Conservation (phyloP, 2,329 filamentous ascomycete species). For the Epichloe amarillans region DNA sequence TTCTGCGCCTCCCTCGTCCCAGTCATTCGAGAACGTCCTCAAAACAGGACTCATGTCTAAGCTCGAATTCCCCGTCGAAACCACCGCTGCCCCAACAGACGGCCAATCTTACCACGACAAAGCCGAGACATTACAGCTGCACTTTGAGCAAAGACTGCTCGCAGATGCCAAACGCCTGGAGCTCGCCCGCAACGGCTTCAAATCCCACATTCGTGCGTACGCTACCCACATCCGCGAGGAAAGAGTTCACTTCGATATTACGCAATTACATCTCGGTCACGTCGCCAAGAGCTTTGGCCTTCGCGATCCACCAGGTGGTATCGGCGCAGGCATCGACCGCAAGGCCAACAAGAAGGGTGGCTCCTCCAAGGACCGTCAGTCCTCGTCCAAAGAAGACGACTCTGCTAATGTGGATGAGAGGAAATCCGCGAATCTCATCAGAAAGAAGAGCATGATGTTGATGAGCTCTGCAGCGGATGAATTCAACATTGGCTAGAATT, state of each 20-base stretch:
- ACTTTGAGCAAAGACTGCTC: conserved; percentile 46
- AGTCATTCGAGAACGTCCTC: conserved; percentile 40
- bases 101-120: conserved; percentile 32
- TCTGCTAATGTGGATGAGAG: conserved; percentile 16
- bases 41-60: conserved; percentile 52
- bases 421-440: conserved; percentile 31
- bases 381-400: neutral
- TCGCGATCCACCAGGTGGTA: conserved; percentile 75
- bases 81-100: conserved; percentile 35
- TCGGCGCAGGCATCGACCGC: conserved; percentile 45
- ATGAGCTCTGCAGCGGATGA: conserved; percentile 51
- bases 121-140: conserved; percentile 45
- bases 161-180: conserved; percentile 58
- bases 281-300: conserved; percentile 86
- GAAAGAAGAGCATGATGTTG: conserved; percentile 51
- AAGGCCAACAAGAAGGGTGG: conserved; percentile 26
- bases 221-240: conserved; percentile 85
- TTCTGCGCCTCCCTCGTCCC: conserved; percentile 32
- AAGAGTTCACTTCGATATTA: conserved; percentile 80
- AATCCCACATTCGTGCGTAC: conserved; percentile 87
- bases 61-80: conserved; percentile 58
- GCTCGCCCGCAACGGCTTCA: conserved; percentile 71
- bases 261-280: conserved; percentile 80
- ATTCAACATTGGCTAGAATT: conserved; percentile 50
- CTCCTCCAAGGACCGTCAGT: conserved; percentile 11